phyloP scores from a whole-genome alignment of 116 monocot genomes.

The Thalassia testudinum region DNA sequence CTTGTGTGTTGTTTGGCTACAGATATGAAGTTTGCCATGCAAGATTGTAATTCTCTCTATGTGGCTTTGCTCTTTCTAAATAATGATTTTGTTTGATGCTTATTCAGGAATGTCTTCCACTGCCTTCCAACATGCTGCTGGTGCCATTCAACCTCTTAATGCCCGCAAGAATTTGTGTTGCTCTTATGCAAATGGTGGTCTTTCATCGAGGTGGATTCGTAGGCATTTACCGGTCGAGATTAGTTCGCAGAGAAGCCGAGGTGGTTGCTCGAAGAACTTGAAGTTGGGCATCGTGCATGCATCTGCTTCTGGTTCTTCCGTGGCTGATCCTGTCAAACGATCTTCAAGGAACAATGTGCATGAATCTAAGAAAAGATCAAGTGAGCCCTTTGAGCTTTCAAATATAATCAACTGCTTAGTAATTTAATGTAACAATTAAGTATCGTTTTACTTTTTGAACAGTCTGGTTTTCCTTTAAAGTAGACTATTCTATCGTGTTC shows the following conservation, averaged over 20 bases:
- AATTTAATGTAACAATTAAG: no score
- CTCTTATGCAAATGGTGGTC: neutral
- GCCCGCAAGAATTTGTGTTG: neutral
- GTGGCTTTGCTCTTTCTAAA: no score
- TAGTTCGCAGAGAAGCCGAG: constrained; percentile 14
- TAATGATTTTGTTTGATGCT: no score
- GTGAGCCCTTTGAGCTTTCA: constrained; percentile 33
- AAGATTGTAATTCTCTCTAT: no score
- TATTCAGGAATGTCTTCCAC: neutral
- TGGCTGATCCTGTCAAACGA: constrained; percentile 31
- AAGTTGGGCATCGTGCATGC: constrained; percentile 23
- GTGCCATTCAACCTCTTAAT: neutral
- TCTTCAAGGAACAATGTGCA: constrained; percentile 11
- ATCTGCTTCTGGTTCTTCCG: constrained; percentile 34
- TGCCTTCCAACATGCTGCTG: neutral
- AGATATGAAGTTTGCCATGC: no score
- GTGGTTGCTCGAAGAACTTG: constrained; percentile 7
- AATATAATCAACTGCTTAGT: neutral
- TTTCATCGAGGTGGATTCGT: constrained; percentile 4
- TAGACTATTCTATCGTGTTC: no score
- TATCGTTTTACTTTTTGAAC: neutral
- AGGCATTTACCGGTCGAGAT: constrained; percentile 17
- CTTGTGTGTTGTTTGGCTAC: no score
- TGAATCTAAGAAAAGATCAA: constrained; percentile 46
- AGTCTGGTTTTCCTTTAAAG: no score